Percentiles rank a stretch among this genome's conserved stretches.
Conservation (phyloP, 805 yeast genomes). For the Metschnikowia shivogae region DNA sequence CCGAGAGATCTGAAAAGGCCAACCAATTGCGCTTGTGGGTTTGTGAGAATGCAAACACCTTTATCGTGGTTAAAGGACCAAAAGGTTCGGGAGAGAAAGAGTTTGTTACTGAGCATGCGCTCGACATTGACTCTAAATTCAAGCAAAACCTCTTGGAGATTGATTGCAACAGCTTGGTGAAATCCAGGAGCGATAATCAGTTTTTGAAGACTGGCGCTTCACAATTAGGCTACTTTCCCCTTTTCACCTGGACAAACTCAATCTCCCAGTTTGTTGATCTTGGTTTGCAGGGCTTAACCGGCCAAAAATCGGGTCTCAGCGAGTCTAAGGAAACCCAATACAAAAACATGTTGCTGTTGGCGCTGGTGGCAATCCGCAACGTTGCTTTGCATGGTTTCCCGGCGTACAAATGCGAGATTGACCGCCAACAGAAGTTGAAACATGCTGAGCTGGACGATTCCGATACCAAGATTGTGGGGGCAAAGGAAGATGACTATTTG, state of each 20-base stretch:
- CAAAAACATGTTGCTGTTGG: conserved; percentile 70
- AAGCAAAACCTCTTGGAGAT: conserved; percentile 53
- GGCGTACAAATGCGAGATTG: conserved; percentile 24
- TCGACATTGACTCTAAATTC: conserved; percentile 46
- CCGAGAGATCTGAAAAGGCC: conserved; percentile 63
- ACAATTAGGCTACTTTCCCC: conserved; percentile 87
- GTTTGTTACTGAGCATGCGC: conserved; percentile 63
- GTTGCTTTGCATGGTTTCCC: conserved; percentile 40
- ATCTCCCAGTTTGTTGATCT: conserved; percentile 77
- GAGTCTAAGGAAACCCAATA: conserved; percentile 80
- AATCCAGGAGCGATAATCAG: conserved; percentile 68
- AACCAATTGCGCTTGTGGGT: conserved; percentile 74
- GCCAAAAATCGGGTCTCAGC: conserved; percentile 87
- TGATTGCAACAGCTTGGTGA: conserved; percentile 74
- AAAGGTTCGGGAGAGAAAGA: conserved; percentile 92
- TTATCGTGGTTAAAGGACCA: conserved; percentile 88
- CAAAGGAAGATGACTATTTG: conserved; percentile 75
- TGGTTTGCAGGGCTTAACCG: conserved; percentile 84
- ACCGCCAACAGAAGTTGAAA: conserved; percentile 16
- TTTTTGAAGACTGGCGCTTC: conserved; percentile 65
- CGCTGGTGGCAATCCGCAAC: conserved; percentile 69
- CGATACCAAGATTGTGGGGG: conserved; percentile 25
- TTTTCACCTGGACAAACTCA: conserved; percentile 87
- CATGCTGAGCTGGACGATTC: conserved; percentile 7
- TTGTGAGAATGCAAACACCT: conserved; percentile 84